These are phyloP conservation scores for Dactylellina haptotyla DNA, from an alignment of 2,329 filamentous ascomycete species.

Conservation along the genomic window DNA sequence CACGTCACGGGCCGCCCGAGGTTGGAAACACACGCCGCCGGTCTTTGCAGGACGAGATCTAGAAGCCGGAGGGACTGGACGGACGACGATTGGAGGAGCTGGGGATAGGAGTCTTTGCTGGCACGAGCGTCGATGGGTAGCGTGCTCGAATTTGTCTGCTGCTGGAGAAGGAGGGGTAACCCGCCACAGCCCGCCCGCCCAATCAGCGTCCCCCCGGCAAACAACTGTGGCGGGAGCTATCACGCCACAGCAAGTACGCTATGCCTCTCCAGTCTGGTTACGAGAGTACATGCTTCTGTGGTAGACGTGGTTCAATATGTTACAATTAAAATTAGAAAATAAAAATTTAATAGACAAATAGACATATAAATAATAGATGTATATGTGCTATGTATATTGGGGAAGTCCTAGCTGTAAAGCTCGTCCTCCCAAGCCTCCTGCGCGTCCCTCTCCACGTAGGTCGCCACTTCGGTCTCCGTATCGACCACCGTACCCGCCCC, in stretches of 20 bases:
- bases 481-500: not conserved
- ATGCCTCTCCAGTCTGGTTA: too few species aligned
- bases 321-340: too few species aligned
- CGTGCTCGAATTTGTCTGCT: constrained; percentile 53
- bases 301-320: too few species aligned
- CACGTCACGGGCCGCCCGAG: constrained; percentile 9
- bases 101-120: constrained; percentile 42
- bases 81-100: too few species aligned
- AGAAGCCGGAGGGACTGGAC: constrained; percentile 39
- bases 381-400: too few species aligned
- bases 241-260: constrained; percentile 26
- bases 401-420: too few species aligned
- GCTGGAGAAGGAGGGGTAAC: constrained; percentile 53
- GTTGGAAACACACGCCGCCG: constrained; percentile 12
- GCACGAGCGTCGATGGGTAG: constrained; percentile 32
- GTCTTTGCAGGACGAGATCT: constrained; percentile 27
- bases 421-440: too few species aligned
- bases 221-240: constrained; percentile 24
- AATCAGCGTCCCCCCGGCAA: constrained; percentile 16
- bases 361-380: too few species aligned
- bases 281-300: too few species aligned
- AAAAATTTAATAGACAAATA: too few species aligned
- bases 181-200: constrained; percentile 42
- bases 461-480: not conserved
- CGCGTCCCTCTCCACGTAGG: too few species aligned